Evolutionary conservation across 352 stramenopile species (phyloP), one percentile per base, ranked within the genome.

Genomic region (Phytopythium cucurbitacearum): DNA sequence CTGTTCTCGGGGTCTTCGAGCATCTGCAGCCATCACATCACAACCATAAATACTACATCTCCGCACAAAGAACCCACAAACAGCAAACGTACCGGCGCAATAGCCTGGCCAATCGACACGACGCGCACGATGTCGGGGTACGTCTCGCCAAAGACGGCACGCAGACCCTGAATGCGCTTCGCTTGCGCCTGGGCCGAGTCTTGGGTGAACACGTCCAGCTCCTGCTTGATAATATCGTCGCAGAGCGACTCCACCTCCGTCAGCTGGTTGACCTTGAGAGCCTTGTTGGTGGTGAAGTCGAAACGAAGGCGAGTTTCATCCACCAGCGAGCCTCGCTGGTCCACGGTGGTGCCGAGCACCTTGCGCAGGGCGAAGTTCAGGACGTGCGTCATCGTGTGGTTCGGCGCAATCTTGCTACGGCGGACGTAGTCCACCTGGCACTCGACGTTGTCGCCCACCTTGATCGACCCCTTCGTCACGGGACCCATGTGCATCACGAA

Each of bases 351-450:
- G 43, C 95, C 93, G 3, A 99, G 74, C 10, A 98, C 91, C 66
- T 97, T 85, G 49, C 96, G 87, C 15, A 99, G 75, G 5, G 97
- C 97, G 50, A 86, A 97, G 85, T 99, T 99, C 45, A 99, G 83
- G 44, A 99, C 87, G 80, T 99, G 97, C 34, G 97, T 99, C 95
- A 99, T 99, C 50, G 96, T 99, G 78, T 99, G 97, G 72, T 99
- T 99, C 7, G 96, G 96, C 36, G 95, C 96, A 48, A 99, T 80
- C 66, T 94, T 88, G 60, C 81, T 70, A 60, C 97, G 85, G 42
- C 91, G 80, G 42, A 75, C 69, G 56, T 99, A 99, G 78, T 99
- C 95, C 5, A 99, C 97, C 41, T 91, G 56, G 40, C 81, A 91
- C 44, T 81, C 73, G 7, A 98, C 87, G 4, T 57, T 53, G 57